These are phyloP conservation scores for Trifolium subterraneum DNA, from an alignment of 306 rosid species.

Conservation along the genomic window DNA sequence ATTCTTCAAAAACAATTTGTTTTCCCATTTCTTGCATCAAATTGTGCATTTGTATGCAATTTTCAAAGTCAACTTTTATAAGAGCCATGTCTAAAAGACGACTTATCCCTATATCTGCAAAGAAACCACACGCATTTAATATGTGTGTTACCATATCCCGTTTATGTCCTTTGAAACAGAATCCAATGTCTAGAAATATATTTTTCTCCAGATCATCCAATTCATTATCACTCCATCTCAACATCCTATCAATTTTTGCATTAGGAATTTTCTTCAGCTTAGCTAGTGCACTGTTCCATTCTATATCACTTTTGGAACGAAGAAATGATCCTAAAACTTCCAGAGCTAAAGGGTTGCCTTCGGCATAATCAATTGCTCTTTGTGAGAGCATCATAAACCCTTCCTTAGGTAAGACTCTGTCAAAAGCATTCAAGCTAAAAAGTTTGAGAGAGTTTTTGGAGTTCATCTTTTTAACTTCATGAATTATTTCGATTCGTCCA, in stretches of 20 bases:
- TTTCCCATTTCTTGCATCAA: conserved; percentile 41
- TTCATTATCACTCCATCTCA: conserved; percentile 26
- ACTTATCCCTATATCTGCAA: neutral
- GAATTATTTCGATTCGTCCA: conserved; percentile 15
- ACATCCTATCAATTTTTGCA: neutral
- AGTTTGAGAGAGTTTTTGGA: conserved; percentile 17
- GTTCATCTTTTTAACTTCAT: conserved; percentile 36
- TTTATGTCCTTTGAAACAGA: neutral
- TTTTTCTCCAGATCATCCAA: neutral
- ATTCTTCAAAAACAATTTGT: conserved; percentile 35
- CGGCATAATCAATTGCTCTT: conserved; percentile 20
- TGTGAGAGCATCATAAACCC: conserved; percentile 8
- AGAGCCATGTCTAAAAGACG: conserved; percentile 24
- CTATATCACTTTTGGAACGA: neutral
- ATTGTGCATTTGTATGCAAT: conserved; percentile 38
- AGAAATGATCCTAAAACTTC: neutral
- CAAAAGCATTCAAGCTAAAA: conserved; percentile 45
- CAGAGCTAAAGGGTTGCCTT: conserved; percentile 36
- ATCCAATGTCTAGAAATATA: conserved; percentile 38
- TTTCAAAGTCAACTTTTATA: neutral
- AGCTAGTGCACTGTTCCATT: conserved; percentile 38
- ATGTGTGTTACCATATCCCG: neutral
- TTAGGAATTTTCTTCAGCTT: conserved; percentile 13
- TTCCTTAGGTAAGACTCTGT: neutral
- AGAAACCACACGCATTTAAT: neutral